Conservation (phyloP, 208 protist species). For the Zelonia costaricensis region DNA sequence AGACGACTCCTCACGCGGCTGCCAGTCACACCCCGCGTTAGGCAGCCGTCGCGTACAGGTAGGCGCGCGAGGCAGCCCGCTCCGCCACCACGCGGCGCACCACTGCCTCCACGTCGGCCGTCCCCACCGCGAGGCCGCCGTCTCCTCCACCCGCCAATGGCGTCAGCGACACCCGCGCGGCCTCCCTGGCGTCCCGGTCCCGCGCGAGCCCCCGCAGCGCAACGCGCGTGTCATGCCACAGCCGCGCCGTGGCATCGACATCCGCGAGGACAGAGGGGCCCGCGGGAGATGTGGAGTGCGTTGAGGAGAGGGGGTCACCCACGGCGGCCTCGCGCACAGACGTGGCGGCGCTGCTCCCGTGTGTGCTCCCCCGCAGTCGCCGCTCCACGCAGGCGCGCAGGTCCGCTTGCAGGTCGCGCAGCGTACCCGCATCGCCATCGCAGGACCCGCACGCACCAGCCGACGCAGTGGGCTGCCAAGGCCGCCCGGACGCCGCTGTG, state of each 20-base stretch:
- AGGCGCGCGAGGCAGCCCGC: slow-evolving; percentile 6
- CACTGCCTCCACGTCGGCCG: background rate
- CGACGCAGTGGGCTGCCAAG: too few relatives aligned
- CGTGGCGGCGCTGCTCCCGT: background rate
- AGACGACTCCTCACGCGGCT: too few relatives aligned
- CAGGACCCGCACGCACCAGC: background rate
- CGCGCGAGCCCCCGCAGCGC: background rate
- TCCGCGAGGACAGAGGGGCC: background rate
- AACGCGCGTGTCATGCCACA: slow-evolving; percentile 5
- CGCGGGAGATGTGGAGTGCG: background rate
- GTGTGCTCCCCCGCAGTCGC: background rate
- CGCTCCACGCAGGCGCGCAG: slow-evolving; percentile 1
- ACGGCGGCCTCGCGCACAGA: too few relatives aligned
- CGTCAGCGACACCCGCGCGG: too few relatives aligned
- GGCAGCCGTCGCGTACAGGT: background rate
- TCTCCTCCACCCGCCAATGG: too few relatives aligned
- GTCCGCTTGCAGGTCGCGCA: slow-evolving; percentile 14
- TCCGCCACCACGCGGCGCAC: background rate
- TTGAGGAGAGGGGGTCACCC: too few relatives aligned
- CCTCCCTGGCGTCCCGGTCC: background rate
- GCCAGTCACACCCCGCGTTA: background rate
- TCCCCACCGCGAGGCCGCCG: too few relatives aligned
- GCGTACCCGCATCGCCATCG: background rate
- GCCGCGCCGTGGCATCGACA: background rate
- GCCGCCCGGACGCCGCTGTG: background rate